Evolutionary conservation across 371 early-diverging fungal species (phyloP), one percentile per base, ranked within the genome.

Genomic region (Haplosporangium sp.): DNA sequence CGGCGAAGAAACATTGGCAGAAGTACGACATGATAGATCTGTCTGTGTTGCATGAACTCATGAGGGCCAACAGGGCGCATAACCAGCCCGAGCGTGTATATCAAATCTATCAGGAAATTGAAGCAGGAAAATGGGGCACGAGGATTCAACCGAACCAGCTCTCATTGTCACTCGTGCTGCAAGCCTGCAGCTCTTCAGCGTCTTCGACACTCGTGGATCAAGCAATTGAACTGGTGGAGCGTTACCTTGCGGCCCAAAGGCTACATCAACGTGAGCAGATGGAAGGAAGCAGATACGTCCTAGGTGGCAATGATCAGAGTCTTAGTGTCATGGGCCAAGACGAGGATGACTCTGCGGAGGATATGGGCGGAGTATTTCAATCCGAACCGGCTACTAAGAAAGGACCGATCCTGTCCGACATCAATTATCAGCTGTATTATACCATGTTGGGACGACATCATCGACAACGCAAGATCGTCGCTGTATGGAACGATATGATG

Each of bases 401-500:
- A 20, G 47, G 38, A 11, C 58, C 62, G 2, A 21, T 41, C 1
- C 45, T 76, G n/a, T 76, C 76, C 0, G 67, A 63, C 8, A 8
- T 62, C n/a, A 76, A 70, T 23, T 76, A 76, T 55, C 66, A 62
- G 29, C 59, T 70, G 36, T 76, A 76, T 55, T 70, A 37, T 21
- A 52, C 59, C 8, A 76, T 76, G 76, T 54, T 76, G 8, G 71
- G 70, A 18, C 62, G 66, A 46, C 76, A 76, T 43, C 71, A 70
- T 54, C 67, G 71, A 41, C 76, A 76, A 40, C 59, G 51, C 37
- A 76, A 76, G 67, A 69, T 76, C 50, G 55, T 70, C 1, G 64
- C 54, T 12, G 76, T 67, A 9, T 76, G 76, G 76, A 60, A 76
- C 4, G 71, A 66, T 9, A 76, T 76, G 76, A 69, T 76, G 63